A percentile compares a stretch with the other conserved stretches of the same genome.
Evolutionary conservation across 257 asterid genomes (phyloP).

Genomic region (Dorcoceras hygrometricum): DNA sequence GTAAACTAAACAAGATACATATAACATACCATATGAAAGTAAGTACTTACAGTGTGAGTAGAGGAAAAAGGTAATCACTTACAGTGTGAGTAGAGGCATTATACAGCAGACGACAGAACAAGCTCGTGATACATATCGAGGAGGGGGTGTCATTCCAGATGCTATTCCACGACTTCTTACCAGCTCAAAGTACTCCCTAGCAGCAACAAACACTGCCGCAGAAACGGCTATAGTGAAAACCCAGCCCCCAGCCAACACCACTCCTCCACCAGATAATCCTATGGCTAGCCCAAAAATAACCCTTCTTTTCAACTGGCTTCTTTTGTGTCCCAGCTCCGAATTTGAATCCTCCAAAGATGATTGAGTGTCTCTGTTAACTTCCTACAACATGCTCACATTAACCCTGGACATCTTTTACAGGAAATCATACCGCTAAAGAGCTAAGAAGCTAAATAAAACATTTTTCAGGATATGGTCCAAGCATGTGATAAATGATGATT

Average conservation of each 20-base stretch:
- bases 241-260: slow-evolving; percentile 96
- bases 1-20: slow-evolving; percentile 17
- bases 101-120: slow-evolving; percentile 75
- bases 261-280: slow-evolving; percentile 79
- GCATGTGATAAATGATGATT: slow-evolving; percentile 8
- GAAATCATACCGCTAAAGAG: slow-evolving; percentile 6
- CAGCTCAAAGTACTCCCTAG: slow-evolving; percentile 93
- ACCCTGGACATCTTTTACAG: slow-evolving; percentile 26
- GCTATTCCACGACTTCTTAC: slow-evolving; percentile 94
- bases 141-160: slow-evolving; percentile 98
- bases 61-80: slow-evolving; percentile 57
- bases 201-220: slow-evolving; percentile 73
- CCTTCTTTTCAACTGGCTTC: slow-evolving; percentile 74
- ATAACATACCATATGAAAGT: slow-evolving; percentile 20
- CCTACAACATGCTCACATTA: slow-evolving; percentile 58
- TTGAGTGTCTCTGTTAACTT: slow-evolving; percentile 47
- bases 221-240: slow-evolving; percentile 70
- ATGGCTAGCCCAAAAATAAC: slow-evolving; percentile 82
- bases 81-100: slow-evolving; percentile 91
- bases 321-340: slow-evolving; percentile 42
- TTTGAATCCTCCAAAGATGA: slow-evolving; percentile 33
- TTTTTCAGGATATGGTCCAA: slow-evolving; percentile 10
- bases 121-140: slow-evolving; percentile 83
- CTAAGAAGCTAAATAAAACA: slow-evolving; percentile 6
- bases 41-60: slow-evolving; percentile 79